These are phyloP conservation scores for Fusarium sp. DNA, from an alignment of 2,329 filamentous ascomycete genomes.

Conservation along the genomic window DNA sequence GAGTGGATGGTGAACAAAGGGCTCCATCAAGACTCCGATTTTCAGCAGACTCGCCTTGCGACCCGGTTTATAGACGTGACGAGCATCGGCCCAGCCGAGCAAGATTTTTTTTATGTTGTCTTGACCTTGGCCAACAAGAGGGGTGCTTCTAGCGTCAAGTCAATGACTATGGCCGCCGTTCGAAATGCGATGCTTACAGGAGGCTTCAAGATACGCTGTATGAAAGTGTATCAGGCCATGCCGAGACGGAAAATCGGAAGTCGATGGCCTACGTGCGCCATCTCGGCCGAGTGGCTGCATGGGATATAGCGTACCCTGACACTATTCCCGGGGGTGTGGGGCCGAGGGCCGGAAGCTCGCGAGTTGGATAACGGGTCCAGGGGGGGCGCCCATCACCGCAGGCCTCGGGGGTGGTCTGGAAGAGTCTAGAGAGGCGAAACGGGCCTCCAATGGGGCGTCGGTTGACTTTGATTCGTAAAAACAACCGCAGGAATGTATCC, in stretches of 20 bases:
- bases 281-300: conserved; percentile 32
- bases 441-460: neutral
- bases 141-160: neutral
- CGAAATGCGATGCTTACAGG: neutral
- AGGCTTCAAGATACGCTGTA: neutral
- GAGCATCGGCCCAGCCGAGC: conserved; percentile 29
- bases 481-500: conserved; percentile 15
- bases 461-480: neutral
- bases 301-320: conserved; percentile 4
- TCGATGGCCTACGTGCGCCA: conserved; percentile 2
- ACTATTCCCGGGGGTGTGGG: conserved; percentile 27
- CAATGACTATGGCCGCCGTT: neutral
- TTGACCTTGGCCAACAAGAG: too few relatives aligned
- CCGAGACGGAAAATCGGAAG: conserved; percentile 9
- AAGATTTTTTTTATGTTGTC: neutral
- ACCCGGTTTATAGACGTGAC: conserved; percentile 28
- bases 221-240: conserved; percentile 18
- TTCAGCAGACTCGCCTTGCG: conserved; percentile 14
- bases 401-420: conserved; percentile 22
- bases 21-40: conserved; percentile 16
- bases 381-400: conserved; percentile 5
- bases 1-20: conserved; percentile 17
- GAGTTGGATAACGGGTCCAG: conserved; percentile 3
- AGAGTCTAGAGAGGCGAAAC: conserved; percentile 29
- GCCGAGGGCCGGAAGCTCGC: conserved; percentile 15